Evolutionary conservation across 2,329 filamentous ascomycete species (phyloP).

Genomic region (Lizonia empirigonia): DNA sequence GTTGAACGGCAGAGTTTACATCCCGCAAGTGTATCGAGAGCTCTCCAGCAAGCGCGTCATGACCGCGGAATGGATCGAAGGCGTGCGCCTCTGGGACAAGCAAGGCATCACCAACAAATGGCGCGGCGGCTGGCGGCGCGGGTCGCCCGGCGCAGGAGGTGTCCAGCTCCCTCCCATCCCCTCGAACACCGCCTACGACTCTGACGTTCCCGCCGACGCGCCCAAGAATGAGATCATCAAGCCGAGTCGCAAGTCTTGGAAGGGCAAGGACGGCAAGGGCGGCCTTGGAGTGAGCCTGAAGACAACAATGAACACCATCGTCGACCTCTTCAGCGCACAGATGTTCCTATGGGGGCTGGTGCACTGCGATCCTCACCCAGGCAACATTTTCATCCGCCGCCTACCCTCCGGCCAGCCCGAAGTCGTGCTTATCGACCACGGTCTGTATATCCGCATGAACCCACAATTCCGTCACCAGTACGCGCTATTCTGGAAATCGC

Average conservation of each 20-base stretch:
- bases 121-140: constrained; percentile 75
- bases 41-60: constrained; percentile 83
- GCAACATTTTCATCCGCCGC: constrained; percentile 94
- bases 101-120: constrained; percentile 76
- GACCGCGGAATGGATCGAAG: constrained; percentile 98
- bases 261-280: constrained; percentile 71
- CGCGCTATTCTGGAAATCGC: constrained; percentile 86
- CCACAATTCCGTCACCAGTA: constrained; percentile 86
- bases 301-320: constrained; percentile 94
- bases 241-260: constrained; percentile 80
- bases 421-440: constrained; percentile 95
- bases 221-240: constrained; percentile 68
- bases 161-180: constrained; percentile 59
- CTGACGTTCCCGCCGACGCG: constrained; percentile 38
- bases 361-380: constrained; percentile 96
- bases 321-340: constrained; percentile 94
- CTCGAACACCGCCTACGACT: constrained; percentile 43
- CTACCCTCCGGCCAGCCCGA: constrained; percentile 81
- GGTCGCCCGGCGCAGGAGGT: constrained; percentile 78
- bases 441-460: constrained; percentile 90
- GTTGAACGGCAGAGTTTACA: constrained; percentile 80
- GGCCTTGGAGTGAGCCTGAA: constrained; percentile 82
- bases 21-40: constrained; percentile 83
- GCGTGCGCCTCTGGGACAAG: constrained; percentile 90
- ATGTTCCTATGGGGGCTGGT: constrained; percentile 97